Evolutionary conservation across 331 rosid species (phyloP).

Genomic region (Acacia concinna): DNA sequence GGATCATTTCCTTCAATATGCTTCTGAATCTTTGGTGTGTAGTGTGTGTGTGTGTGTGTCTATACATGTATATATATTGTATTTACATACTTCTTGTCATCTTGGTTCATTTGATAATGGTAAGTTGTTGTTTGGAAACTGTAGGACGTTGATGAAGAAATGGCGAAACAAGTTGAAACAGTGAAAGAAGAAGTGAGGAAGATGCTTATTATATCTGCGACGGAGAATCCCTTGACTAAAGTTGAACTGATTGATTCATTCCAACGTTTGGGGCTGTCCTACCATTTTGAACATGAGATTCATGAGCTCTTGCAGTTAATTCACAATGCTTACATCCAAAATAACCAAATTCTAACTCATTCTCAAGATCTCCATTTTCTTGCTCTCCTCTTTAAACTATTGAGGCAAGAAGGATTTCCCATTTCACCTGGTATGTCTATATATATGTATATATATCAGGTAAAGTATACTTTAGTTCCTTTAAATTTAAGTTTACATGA

Average conservation of each 20-base stretch:
- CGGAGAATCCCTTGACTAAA: slow-evolving; percentile 15
- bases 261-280: slow-evolving; percentile 35
- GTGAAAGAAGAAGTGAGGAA: slow-evolving; percentile 31
- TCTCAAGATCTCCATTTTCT: slow-evolving; percentile 5
- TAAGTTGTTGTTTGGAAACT: background rate
- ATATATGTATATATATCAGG: background rate
- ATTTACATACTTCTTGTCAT: background rate
- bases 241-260: slow-evolving; percentile 39
- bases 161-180: background rate
- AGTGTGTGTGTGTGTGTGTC: too few species aligned
- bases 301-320: slow-evolving; percentile 15
- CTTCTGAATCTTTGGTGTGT: slow-evolving; percentile 4
- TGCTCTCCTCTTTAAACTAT: slow-evolving; percentile 43
- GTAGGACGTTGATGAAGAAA: background rate
- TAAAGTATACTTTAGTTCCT: too few species aligned
- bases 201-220: slow-evolving; percentile 6
- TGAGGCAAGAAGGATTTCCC: slow-evolving; percentile 40
- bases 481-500: too few species aligned
- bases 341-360: background rate
- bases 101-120: background rate
- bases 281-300: slow-evolving; percentile 41
- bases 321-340: background rate
- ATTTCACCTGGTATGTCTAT: slow-evolving; percentile 23
- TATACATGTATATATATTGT: background rate
- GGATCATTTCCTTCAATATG: slow-evolving; percentile 13